A percentile compares a stretch with the other conserved stretches of the same genome.
phyloP scores from a whole-genome alignment of 2,329 filamentous ascomycete genomes.

The Oidium heveae region DNA sequence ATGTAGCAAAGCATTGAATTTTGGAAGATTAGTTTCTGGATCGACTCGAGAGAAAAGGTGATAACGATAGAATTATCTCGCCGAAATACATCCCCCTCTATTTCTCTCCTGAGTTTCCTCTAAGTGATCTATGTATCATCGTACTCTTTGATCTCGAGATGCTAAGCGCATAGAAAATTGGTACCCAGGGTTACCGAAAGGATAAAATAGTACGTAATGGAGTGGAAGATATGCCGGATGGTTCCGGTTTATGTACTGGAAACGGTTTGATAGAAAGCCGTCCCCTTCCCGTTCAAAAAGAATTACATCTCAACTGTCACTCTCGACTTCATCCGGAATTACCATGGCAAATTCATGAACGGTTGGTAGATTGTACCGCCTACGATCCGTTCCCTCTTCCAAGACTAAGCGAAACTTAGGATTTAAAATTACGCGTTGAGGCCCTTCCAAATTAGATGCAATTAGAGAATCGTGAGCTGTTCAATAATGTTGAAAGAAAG shows the following conservation, averaged over 20 bases:
- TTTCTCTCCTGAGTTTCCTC: not conserved
- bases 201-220: not conserved
- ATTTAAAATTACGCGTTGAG: not conserved
- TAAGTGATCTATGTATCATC: not conserved
- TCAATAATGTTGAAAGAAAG: not conserved
- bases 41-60: not conserved
- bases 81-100: not conserved
- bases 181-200: not conserved
- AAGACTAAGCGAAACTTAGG: not conserved
- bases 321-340: not conserved
- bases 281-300: not conserved
- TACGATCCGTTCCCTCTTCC: not conserved
- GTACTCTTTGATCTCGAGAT: no score
- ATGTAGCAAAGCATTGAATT: not conserved
- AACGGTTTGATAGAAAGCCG: not conserved
- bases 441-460: not conserved
- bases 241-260: not conserved
- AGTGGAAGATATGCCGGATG: not conserved
- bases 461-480: not conserved
- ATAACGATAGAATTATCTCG: not conserved
- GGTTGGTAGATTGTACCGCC: not conserved
- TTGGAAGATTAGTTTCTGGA: not conserved
- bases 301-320: not conserved
- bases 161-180: no score
- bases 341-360: not conserved